phyloP scores from a whole-genome alignment of 331 rosid species.

The Phaseolus coccineus region DNA sequence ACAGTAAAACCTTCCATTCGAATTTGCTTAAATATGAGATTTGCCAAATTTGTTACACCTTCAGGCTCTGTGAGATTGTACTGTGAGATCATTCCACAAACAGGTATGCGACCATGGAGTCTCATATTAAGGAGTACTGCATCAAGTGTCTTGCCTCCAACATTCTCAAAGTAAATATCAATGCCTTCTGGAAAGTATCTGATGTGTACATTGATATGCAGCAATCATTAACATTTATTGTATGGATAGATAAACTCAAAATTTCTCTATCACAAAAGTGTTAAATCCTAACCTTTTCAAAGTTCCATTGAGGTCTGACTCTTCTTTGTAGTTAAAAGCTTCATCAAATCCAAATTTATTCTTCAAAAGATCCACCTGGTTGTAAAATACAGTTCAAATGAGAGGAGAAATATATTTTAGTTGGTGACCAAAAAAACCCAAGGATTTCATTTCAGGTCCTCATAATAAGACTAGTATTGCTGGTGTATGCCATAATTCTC shows the following conservation, averaged over 20 bases:
- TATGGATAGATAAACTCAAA: not conserved
- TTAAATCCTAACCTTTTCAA: constrained; percentile 48
- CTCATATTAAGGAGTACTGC: constrained; percentile 47
- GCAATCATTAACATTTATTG: not conserved
- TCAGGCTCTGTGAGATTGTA: constrained; percentile 1
- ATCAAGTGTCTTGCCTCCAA: constrained; percentile 53
- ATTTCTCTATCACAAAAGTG: not conserved
- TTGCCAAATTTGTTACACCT: constrained; percentile 8
- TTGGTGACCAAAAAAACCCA: not conserved
- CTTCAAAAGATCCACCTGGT: constrained; percentile 56
- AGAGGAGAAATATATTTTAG: not conserved
- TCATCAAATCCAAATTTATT: constrained; percentile 53
- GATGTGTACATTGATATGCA: constrained; percentile 12
- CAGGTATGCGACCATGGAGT: constrained; percentile 33
- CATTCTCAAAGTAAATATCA: constrained; percentile 49
- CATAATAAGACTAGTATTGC: not conserved
- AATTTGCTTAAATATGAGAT: not conserved
- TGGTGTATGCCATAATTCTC: not conserved
- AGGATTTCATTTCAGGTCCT: not conserved
- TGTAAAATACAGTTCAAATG: not conserved
- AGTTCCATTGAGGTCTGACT: constrained; percentile 44
- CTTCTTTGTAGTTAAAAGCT: constrained; percentile 59
- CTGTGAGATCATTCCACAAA: constrained; percentile 38
- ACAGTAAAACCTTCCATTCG: constrained; percentile 33
- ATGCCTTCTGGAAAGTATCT: constrained; percentile 40